Percentiles rank a stretch among this genome's conserved stretches.
Evolutionary conservation across 2,329 filamentous ascomycete genomes (phyloP).

Genomic region (Aspergillus caelatus): DNA sequence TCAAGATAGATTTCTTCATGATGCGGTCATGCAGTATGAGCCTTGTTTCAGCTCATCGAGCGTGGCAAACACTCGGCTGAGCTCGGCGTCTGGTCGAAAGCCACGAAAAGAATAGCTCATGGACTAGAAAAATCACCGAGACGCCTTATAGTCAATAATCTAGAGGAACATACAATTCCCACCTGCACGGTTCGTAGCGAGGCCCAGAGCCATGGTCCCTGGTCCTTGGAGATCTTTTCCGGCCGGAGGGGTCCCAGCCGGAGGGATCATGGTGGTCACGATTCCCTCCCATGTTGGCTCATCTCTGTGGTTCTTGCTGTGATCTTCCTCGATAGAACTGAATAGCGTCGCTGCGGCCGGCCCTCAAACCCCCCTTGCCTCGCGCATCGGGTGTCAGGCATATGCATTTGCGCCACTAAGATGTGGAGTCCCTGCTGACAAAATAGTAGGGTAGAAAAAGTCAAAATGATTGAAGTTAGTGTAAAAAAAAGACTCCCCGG

Average conservation of each 20-base stretch:
- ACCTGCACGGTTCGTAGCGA: background rate
- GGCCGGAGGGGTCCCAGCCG: background rate
- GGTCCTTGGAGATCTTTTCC: constrained; percentile 1
- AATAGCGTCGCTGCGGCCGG: background rate
- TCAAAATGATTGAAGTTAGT: background rate
- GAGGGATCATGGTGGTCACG: background rate
- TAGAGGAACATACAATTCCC: background rate
- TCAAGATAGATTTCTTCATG: background rate
- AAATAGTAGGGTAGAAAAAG: background rate
- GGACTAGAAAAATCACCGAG: background rate
- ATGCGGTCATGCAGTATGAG: background rate
- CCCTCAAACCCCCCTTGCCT: constrained; percentile 14
- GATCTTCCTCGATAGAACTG: constrained; percentile 2
- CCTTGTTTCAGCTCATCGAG: background rate
- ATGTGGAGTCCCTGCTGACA: constrained; percentile 1
- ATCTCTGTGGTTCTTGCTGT: constrained; percentile 1
- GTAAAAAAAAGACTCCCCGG: background rate
- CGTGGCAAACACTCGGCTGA: background rate
- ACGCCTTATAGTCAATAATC: background rate
- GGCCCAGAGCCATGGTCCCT: background rate
- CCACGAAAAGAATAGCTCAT: constrained; percentile 1
- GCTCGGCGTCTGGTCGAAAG: background rate
- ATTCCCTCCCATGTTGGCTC: background rate
- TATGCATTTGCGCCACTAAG: constrained; percentile 3
- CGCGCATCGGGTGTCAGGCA: constrained; percentile 19